Conservation (phyloP, 2,329 filamentous ascomycete species). For the Juglanconis oblonga region DNA sequence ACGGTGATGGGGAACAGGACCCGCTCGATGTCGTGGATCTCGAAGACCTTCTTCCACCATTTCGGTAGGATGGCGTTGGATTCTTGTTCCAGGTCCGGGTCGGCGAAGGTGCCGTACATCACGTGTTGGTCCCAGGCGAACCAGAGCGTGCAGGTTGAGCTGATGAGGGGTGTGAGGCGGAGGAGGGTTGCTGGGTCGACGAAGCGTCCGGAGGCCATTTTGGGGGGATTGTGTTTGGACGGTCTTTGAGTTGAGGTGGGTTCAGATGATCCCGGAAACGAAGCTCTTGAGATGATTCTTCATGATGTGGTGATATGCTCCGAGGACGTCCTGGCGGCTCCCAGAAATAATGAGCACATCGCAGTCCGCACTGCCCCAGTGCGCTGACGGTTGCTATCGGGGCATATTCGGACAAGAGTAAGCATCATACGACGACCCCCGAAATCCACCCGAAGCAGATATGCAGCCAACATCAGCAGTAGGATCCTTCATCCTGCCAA, state of each 20-base stretch:
- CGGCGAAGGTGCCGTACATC: slow-evolving; percentile 17
- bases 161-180: slow-evolving; percentile 29
- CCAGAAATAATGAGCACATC: no score
- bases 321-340: no score
- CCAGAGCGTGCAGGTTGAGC: slow-evolving; percentile 27
- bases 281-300: background rate
- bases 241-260: background rate
- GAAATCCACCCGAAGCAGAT: no score
- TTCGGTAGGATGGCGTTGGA: slow-evolving; percentile 22
- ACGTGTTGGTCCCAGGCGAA: slow-evolving; percentile 25
- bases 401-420: no score
- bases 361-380: no score
- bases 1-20: slow-evolving; percentile 27
- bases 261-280: no score
- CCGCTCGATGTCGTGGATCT: slow-evolving; percentile 15
- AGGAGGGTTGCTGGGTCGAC: slow-evolving; percentile 23
- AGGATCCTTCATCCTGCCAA: no score
- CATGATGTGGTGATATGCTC: no score
- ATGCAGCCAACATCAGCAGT: no score
- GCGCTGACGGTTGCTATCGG: no score
- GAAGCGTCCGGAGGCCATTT: slow-evolving; percentile 21
- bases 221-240: background rate
- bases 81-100: slow-evolving; percentile 7
- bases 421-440: no score
- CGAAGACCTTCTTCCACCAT: slow-evolving; percentile 26